Evolutionary conservation across 176 grass and related monocot genomes (phyloP), one percentile per base, ranked within the genome.

Genomic region (Tillandsia fasciculata): DNA sequence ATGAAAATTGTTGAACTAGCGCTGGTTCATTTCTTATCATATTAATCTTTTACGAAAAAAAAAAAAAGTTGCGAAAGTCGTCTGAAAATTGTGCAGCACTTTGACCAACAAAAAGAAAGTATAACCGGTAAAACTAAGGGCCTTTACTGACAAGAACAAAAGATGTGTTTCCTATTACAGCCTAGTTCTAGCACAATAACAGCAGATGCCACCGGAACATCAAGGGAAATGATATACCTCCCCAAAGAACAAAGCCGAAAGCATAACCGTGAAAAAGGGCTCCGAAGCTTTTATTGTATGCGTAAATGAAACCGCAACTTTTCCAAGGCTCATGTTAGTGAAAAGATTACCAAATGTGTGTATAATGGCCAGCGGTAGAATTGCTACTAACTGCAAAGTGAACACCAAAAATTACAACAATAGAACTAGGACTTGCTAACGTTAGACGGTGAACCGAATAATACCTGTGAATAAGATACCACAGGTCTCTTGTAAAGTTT

Each of bases 291-390:
- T 96, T 71, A 96, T 90, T 64, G 87, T 99, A 72, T 99, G 89
- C 1, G 94, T 99, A 83, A 93, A 99, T 9, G 94, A 99, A 74
- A 99, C 89, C 3, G 94, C 75, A 50, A 99, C 89, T 80, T 82
- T 99, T 57, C 87, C 79, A 79, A 99, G 72, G 70, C 91, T 96
- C 91, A 85, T 87, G 65, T 96, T 90, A 27, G 87, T 96, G 80
- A 90, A 96, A 77, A 96, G 81, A 70, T 83, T 96, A 27, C 87
- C 91, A 87, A 96, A 84, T 24, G 87, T 87, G 64, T 96, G 91
- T 12, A 87, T 73, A 51, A 96, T 68, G 76, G 84, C 91, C 24
- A 96, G 76, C 27, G 91, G 91, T 17, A 96, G 79, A 78, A 90
- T 96, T 78, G 86, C 81, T 50, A 77, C 13, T 63, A 96, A 70